Percentiles rank a stretch among this genome's conserved stretches.
Conservation (phyloP, 805 yeast genomes). For the Dipodascus geniculatus region DNA sequence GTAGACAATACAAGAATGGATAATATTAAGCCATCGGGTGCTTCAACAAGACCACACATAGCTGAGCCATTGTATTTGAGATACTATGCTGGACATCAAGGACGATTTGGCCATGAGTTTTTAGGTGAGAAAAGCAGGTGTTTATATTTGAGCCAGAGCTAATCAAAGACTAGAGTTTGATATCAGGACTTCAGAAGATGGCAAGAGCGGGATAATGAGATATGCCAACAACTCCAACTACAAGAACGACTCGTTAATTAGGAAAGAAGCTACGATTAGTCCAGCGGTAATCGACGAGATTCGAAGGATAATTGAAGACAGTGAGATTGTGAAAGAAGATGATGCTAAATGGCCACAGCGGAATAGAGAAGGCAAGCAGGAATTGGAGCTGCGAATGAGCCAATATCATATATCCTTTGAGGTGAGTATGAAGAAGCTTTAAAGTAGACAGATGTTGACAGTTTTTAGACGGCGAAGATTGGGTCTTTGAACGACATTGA, state of each 20-base stretch:
- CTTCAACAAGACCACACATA: background rate
- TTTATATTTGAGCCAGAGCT: too few relatives aligned
- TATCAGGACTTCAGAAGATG: conserved; percentile 21
- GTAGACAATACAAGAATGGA: too few relatives aligned
- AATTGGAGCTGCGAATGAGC: conserved; percentile 30
- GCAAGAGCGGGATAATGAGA: conserved; percentile 24
- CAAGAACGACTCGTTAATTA: conserved; percentile 31
- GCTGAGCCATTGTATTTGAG: conserved; percentile 29
- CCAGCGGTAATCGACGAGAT: conserved; percentile 27
- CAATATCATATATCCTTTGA: conserved; percentile 26
- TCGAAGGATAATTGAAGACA: conserved; percentile 26
- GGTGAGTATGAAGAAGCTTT: conserved; percentile 9
- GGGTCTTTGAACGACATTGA: conserved; percentile 32
- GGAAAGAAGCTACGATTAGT: conserved; percentile 30
- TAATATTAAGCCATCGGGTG: too few relatives aligned
- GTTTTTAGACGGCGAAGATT: conserved; percentile 25
- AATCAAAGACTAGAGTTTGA: conserved; percentile 26
- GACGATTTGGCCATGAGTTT: conserved; percentile 36
- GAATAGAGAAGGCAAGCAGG: conserved; percentile 32
- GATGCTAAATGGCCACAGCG: conserved; percentile 33
- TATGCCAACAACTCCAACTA: conserved; percentile 38
- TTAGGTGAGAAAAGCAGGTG: conserved; percentile 20
- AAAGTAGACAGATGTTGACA: background rate
- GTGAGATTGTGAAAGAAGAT: conserved; percentile 31
- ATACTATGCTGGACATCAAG: conserved; percentile 34